These are phyloP conservation scores for Saccharomyces pastorianus DNA, from an alignment of 1,139 yeast species.

Conservation along the genomic window DNA sequence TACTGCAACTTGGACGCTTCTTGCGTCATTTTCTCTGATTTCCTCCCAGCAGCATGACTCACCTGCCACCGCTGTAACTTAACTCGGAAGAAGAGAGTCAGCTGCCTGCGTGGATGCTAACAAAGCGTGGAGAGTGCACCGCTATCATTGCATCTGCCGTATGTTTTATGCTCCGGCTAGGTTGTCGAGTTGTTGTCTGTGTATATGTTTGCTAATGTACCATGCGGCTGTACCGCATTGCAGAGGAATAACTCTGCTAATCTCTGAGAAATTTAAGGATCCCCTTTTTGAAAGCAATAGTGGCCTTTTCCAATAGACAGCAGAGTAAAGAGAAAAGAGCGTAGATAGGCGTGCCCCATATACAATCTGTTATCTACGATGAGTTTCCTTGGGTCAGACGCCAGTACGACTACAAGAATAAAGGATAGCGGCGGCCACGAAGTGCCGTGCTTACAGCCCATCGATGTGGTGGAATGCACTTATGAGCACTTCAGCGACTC, in stretches of 20 bases:
- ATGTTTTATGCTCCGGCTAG: background rate
- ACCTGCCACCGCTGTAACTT: too few species aligned
- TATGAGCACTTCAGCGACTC: constrained; percentile 5
- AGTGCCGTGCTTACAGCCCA: constrained; percentile 3
- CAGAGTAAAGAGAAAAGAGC: background rate
- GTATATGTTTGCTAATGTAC: background rate
- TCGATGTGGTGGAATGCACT: constrained; percentile 14
- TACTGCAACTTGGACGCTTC: too few species aligned
- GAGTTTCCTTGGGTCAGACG: background rate
- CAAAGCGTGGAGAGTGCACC: too few species aligned
- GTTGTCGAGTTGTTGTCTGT: background rate
- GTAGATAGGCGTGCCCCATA: background rate
- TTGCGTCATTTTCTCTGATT: too few species aligned
- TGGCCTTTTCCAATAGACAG: background rate
- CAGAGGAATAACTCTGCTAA: background rate
- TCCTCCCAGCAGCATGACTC: too few species aligned
- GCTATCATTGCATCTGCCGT: background rate
- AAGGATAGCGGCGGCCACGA: background rate
- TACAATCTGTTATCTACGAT: background rate
- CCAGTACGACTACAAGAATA: background rate
- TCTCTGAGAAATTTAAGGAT: background rate
- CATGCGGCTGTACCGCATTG: background rate
- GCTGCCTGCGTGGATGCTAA: too few species aligned
- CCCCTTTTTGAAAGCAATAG: background rate
- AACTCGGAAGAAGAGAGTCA: too few species aligned